Percentiles rank a stretch among this genome's conserved stretches.
phyloP scores from a whole-genome alignment of 2,329 filamentous ascomycete species.

The Magnaporthiopsis poae region DNA sequence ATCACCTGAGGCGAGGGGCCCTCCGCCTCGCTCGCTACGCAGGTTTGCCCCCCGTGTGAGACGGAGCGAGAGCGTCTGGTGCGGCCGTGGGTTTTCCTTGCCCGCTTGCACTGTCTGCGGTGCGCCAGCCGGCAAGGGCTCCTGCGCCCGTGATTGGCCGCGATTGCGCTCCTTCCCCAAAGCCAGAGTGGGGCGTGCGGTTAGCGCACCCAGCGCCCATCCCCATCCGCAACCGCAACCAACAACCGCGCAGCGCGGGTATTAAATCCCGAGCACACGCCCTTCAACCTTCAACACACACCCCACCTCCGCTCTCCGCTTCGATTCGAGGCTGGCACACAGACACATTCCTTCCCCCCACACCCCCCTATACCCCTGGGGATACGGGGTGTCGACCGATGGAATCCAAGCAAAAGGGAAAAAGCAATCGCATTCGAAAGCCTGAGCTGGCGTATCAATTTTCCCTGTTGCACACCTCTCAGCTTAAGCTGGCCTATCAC shows the following conservation, averaged over 20 bases:
- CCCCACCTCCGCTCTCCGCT: not conserved
- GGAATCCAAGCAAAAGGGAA: not conserved
- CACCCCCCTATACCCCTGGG: not conserved
- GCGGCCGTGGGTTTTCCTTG: not conserved
- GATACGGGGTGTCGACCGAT: not conserved
- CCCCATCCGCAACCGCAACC: not conserved
- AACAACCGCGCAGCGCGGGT: not conserved
- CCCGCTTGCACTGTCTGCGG: not conserved
- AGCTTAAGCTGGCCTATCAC: not conserved
- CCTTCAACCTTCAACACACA: not conserved
- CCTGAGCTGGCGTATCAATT: not conserved
- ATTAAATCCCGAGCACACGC: conserved; percentile 1
- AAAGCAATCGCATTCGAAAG: not conserved
- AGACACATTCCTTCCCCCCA: not conserved
- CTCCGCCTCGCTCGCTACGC: not conserved
- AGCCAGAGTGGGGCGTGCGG: not conserved
- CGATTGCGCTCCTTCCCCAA: not conserved
- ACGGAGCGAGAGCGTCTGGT: not conserved
- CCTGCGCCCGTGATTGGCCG: not conserved
- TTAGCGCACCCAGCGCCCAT: not conserved
- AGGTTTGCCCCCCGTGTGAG: not conserved
- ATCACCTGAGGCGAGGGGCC: not conserved
- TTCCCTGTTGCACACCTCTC: not conserved
- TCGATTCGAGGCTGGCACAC: not conserved
- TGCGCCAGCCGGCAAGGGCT: not conserved